Conservation (phyloP, 2,329 filamentous ascomycete genomes). For the Colletotrichum somersetense region DNA sequence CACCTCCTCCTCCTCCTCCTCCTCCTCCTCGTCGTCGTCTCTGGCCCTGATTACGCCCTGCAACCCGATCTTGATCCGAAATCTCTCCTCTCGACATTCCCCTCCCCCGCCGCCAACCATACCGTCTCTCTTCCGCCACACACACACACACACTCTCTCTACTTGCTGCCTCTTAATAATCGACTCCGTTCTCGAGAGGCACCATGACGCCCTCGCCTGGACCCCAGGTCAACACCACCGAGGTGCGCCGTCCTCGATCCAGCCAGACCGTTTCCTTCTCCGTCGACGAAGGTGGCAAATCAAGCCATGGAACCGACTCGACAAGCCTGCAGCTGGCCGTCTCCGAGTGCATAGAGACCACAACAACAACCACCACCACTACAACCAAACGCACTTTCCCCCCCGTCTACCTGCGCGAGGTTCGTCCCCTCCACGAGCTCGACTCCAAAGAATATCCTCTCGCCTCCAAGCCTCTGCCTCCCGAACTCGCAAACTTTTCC, state of each 20-base stretch:
- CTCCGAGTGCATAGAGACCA: constrained; percentile 75
- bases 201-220: constrained; percentile 56
- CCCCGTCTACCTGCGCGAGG: constrained; percentile 82
- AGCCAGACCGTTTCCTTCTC: constrained; percentile 62
- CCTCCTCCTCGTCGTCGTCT: background rate
- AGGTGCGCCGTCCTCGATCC: constrained; percentile 51
- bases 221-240: constrained; percentile 42
- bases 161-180: constrained; percentile 8
- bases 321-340: constrained; percentile 67
- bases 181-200: constrained; percentile 29
- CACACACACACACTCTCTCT: background rate
- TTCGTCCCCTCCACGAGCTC: constrained; percentile 76
- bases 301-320: constrained; percentile 48
- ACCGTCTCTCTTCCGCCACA: background rate
- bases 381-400: constrained; percentile 89
- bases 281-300: constrained; percentile 55
- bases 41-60: constrained; percentile 2
- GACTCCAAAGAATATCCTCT: constrained; percentile 93
- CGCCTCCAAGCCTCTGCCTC: constrained; percentile 84
- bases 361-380: constrained; percentile 89
- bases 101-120: constrained; percentile 12
- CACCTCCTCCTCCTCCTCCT: background rate
- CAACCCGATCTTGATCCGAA: constrained; percentile 22
- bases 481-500: constrained; percentile 80
- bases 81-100: constrained; percentile 1